Evolutionary conservation across 2,329 filamentous ascomycete species (phyloP).

Genomic region (Phyllosticta capitalensis): DNA sequence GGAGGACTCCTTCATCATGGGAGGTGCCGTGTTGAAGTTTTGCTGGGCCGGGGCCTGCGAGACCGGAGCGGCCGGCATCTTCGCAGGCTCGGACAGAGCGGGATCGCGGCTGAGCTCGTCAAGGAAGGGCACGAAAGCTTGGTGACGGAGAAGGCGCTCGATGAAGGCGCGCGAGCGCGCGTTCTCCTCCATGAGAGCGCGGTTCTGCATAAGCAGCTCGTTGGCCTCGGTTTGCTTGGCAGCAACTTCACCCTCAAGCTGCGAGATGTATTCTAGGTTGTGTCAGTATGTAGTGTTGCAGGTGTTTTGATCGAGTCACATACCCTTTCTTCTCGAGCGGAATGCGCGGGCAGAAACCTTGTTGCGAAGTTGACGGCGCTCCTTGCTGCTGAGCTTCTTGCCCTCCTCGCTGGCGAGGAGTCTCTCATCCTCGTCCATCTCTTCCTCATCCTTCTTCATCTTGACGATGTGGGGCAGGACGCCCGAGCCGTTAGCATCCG

Average conservation of each 20-base stretch:
- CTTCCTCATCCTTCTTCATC: constrained; percentile 86
- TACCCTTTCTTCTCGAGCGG: constrained; percentile 96
- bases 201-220: constrained; percentile 72
- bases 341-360: constrained; percentile 98
- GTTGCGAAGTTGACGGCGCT: constrained; percentile 92
- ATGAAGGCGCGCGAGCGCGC: constrained; percentile 75
- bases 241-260: constrained; percentile 84
- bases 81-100: constrained; percentile 22
- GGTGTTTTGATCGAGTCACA: constrained; percentile 22
- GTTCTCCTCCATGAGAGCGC: constrained; percentile 75
- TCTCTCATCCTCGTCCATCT: constrained; percentile 97
- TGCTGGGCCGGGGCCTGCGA: constrained; percentile 35
- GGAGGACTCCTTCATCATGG: constrained; percentile 38
- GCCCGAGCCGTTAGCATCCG: constrained; percentile 30
- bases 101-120: constrained; percentile 32
- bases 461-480: constrained; percentile 59
- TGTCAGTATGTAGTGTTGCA: constrained; percentile 38
- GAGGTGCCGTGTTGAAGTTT: constrained; percentile 37
- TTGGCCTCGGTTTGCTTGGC: constrained; percentile 74
- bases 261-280: constrained; percentile 78
- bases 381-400: constrained; percentile 98
- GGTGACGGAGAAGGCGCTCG: constrained; percentile 55
- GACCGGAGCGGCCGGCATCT: constrained; percentile 21
- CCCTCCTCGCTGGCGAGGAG: constrained; percentile 93
- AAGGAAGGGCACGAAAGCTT: constrained; percentile 38